Percentiles rank a stretch among this genome's conserved stretches.
Conservation (phyloP, 352 stramenopile species). For the Pythium phragmitis region DNA sequence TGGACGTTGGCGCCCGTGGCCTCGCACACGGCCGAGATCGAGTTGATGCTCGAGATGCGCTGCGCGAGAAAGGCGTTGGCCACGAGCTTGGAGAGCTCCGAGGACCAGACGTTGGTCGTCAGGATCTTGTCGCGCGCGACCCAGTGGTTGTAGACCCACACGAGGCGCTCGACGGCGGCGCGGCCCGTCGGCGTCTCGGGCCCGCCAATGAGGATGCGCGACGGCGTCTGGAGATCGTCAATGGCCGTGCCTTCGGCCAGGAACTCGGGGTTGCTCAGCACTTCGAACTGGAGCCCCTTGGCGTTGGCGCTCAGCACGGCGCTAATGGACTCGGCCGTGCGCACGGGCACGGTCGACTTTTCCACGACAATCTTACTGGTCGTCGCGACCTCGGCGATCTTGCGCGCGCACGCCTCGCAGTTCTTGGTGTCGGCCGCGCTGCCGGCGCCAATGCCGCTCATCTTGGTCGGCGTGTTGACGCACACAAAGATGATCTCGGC, state of each 20-base stretch:
- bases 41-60: conserved; percentile 99
- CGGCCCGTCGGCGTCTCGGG: conserved; percentile 89
- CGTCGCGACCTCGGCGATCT: conserved; percentile 95
- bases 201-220: conserved; percentile 98
- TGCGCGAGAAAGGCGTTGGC: conserved; percentile 99
- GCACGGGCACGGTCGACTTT: conserved; percentile 99
- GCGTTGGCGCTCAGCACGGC: conserved; percentile 95
- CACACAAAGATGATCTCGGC: conserved; percentile 99
- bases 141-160: conserved; percentile 98
- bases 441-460: conserved; percentile 95
- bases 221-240: conserved; percentile 93
- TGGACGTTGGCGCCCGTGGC: conserved; percentile 97
- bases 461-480: conserved; percentile 99
- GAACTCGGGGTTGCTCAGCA: conserved; percentile 99
- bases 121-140: conserved; percentile 94
- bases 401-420: conserved; percentile 97
- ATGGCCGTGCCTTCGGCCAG: conserved; percentile 99
- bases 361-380: conserved; percentile 98
- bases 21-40: conserved; percentile 99
- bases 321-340: conserved; percentile 96
- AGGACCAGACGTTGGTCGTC: conserved; percentile 99
- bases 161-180: conserved; percentile 90
- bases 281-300: conserved; percentile 93
- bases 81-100: conserved; percentile 99
- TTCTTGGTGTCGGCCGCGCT: conserved; percentile 99